Percentiles rank a stretch among this genome's conserved stretches.
Conservation (phyloP, 2,329 filamentous ascomycete genomes). For the Pseudovirgaria hyperparasitica region DNA sequence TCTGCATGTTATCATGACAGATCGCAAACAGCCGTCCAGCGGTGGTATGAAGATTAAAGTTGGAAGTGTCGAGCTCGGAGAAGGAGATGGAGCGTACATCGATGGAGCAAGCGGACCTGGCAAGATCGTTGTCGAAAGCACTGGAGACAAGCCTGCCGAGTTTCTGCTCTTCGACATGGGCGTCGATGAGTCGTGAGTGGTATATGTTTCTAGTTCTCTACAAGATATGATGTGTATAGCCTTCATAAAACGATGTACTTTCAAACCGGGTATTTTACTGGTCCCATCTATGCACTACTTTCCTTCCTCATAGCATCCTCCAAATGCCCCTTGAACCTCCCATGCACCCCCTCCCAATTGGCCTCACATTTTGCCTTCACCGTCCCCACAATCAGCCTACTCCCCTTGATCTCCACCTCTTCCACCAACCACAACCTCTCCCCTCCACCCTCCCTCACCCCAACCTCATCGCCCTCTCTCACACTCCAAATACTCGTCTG, state of each 20-base stretch:
- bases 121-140: conserved; percentile 33
- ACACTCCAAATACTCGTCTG: conserved; percentile 20
- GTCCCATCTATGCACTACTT: too few relatives aligned
- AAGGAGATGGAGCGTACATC: conserved; percentile 75
- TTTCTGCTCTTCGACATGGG: conserved; percentile 40
- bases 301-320: too few relatives aligned
- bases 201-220: too few relatives aligned
- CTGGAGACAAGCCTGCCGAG: conserved; percentile 33
- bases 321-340: conserved; percentile 16
- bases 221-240: too few relatives aligned
- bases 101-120: conserved; percentile 34
- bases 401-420: conserved; percentile 22
- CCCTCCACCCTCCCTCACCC: conserved; percentile 10
- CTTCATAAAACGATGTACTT: too few relatives aligned
- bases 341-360: conserved; percentile 21
- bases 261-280: too few relatives aligned
- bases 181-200: conserved; percentile 8
- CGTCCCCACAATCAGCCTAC: conserved; percentile 18
- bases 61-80: conserved; percentile 54
- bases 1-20: conserved; percentile 64
- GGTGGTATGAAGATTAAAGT: conserved; percentile 59
- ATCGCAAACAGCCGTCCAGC: conserved; percentile 41
- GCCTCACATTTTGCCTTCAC: conserved; percentile 24
- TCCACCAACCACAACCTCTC: conserved; percentile 19
- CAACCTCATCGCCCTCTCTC: conserved; percentile 10